phyloP scores from a whole-genome alignment of 257 asterid species.

The Perilla frutescens region DNA sequence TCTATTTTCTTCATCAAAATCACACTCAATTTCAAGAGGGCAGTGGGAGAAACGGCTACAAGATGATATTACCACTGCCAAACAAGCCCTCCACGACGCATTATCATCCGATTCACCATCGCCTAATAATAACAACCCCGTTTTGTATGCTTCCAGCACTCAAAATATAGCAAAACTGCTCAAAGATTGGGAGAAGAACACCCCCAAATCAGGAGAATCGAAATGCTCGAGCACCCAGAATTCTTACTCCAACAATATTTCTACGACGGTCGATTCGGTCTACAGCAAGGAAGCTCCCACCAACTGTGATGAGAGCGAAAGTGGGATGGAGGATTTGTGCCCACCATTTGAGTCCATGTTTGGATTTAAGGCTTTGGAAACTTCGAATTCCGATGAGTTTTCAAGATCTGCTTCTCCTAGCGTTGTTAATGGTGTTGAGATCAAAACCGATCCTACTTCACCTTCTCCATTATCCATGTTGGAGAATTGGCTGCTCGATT shows the following conservation, averaged over 20 bases:
- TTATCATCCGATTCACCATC: constrained; percentile 41
- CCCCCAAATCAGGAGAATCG: constrained; percentile 41
- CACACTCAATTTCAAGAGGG: constrained; percentile 61
- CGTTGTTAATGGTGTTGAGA: constrained; percentile 43
- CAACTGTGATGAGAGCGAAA: constrained; percentile 43
- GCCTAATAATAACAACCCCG: not conserved
- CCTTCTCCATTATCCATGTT: constrained; percentile 55
- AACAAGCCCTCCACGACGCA: constrained; percentile 88
- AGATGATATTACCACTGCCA: constrained; percentile 77
- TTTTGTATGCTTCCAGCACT: constrained; percentile 74
- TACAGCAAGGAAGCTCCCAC: constrained; percentile 26
- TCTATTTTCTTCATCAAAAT: constrained; percentile 33
- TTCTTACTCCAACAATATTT: constrained; percentile 42
- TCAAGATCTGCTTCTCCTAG: constrained; percentile 57
- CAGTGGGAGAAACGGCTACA: constrained; percentile 93
- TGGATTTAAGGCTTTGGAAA: constrained; percentile 61
- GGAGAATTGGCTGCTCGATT: constrained; percentile 79
- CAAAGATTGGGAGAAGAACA: constrained; percentile 60
- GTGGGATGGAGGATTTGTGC: constrained; percentile 40
- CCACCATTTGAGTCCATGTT: constrained; percentile 63
- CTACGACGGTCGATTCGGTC: constrained; percentile 26
- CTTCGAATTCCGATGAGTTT: constrained; percentile 56
- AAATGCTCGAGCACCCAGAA: constrained; percentile 52
- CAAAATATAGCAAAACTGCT: constrained; percentile 81
- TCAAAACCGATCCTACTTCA: constrained; percentile 43